Percentiles rank a stretch among this genome's conserved stretches.
phyloP scores from a whole-genome alignment of 768 basidiomycete genomes.

The Pholiota microspora region DNA sequence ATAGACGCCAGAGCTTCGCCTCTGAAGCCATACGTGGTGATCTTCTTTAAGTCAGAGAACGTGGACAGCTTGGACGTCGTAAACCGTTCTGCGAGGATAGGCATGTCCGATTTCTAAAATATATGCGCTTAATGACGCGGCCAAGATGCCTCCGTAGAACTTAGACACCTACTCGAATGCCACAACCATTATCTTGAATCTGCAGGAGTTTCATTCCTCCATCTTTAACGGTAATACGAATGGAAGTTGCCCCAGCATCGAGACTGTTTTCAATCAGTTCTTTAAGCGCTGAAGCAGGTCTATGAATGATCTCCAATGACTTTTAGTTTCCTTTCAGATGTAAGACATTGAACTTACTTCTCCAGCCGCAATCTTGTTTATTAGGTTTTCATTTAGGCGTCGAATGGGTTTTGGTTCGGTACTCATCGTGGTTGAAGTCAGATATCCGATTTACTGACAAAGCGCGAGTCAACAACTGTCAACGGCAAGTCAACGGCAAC shows the following conservation, averaged over 20 bases:
- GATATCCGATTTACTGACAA: no score
- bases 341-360: slow-evolving; percentile 38
- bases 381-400: slow-evolving; percentile 76
- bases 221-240: slow-evolving; percentile 88
- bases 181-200: slow-evolving; percentile 96
- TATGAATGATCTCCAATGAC: slow-evolving; percentile 31
- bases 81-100: slow-evolving; percentile 90
- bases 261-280: slow-evolving; percentile 93
- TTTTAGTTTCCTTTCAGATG: slow-evolving; percentile 8
- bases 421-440: not conserved
- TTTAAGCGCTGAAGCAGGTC: slow-evolving; percentile 94
- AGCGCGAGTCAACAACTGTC: no score
- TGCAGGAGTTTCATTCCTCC: slow-evolving; percentile 94
- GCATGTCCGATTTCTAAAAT: slow-evolving; percentile 77
- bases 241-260: slow-evolving; percentile 89
- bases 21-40: slow-evolving; percentile 93
- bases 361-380: slow-evolving; percentile 89
- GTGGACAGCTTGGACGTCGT: slow-evolving; percentile 91
- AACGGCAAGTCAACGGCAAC: no score
- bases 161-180: slow-evolving; percentile 69
- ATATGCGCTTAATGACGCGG: not conserved
- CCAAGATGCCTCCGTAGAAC: not conserved
- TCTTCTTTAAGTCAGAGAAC: slow-evolving; percentile 81
- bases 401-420: slow-evolving; percentile 64
- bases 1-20: slow-evolving; percentile 97